These are phyloP conservation scores for Oryza longistaminata DNA, from an alignment of 176 grass and related monocot genomes.

Conservation along the genomic window DNA sequence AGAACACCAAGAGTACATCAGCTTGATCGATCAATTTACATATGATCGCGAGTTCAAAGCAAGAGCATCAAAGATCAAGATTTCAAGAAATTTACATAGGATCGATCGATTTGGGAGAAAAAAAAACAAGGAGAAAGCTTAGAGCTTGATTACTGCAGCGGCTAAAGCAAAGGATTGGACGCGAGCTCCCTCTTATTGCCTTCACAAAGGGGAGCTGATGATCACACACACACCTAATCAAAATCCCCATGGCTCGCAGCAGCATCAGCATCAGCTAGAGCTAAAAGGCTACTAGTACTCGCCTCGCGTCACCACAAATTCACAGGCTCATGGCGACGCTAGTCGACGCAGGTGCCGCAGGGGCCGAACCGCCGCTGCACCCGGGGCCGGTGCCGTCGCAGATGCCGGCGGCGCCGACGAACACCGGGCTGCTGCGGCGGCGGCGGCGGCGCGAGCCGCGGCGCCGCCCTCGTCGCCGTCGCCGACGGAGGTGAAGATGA, in stretches of 20 bases:
- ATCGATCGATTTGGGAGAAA: not conserved
- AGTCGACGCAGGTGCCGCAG: constrained; percentile 54
- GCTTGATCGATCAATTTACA: not conserved
- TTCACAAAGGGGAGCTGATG: constrained; percentile 39
- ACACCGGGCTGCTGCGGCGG: constrained; percentile 39
- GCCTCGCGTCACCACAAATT: not conserved
- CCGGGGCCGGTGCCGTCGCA: constrained; percentile 61
- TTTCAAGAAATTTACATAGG: not conserved
- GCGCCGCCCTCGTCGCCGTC: not conserved
- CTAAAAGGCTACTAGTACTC: not conserved
- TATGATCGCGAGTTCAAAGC: too few relatives aligned
- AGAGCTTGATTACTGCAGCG: not conserved
- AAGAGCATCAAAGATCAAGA: not conserved
- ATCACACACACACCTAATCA: not conserved
- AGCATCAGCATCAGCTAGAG: not conserved
- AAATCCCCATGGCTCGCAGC: not conserved
- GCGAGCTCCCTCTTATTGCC: constrained; percentile 37
- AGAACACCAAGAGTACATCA: not conserved
- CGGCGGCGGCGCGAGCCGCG: constrained; percentile 20
- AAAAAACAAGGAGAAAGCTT: not conserved
- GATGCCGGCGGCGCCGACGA: constrained; percentile 48
- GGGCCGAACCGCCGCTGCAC: constrained; percentile 51
- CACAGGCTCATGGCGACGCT: not conserved
- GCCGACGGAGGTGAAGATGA: constrained; percentile 75
- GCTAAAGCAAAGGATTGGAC: not conserved